Base-by-base conservation (phyloP, 345 rosid species). In the Salix udensis region DNA sequence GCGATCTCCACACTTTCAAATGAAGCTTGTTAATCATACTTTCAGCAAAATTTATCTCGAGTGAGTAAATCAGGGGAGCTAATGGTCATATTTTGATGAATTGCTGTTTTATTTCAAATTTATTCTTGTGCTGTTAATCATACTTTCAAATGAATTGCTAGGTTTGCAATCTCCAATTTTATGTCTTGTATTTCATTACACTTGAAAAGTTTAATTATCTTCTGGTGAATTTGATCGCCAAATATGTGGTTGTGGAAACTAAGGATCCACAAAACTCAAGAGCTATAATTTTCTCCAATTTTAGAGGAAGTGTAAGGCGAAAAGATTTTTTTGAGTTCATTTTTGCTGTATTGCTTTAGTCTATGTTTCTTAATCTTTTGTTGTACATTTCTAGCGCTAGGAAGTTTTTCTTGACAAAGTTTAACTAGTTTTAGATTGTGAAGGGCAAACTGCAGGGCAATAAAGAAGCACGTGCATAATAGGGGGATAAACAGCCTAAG, bases 291-390 rank as follows among this genome's bases (percentile, higher is more conserved):
- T 95, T 95, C 88, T 95, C 98, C 73, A 93, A 93, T 80, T 95
- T 93, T 82, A 88, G 98, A 83, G 98, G 98, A 87, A 95, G 98
- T 55, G 94, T 93, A 72, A 95, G 98, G 98, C 91, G 72, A 79
- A 76, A 55, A 70, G 67, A 5, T 12, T n/a, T 62, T 36, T 30
- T 66, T 50, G 48, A 46, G 68, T 68, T 78, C 78, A 19, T 78
- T 26, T 48, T 58, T 7, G 11, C 42, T 75, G 40, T 58, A 28
- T 9, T 50, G 37, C 14, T 72, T 24, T 21, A 16, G 14, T 65
- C 46, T 61, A 55, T 60, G 16, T 65, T 77, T 74, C 67, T 31
- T 84, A 36, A 80, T 67, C 36, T 78, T 64, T 44, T 61, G 42
- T 67, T 78, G 72, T 76, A 73, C 46, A n/a, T 53, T 26, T 24